Percentiles rank a stretch among this genome's conserved stretches.
These are phyloP conservation scores for Tolypocladium sp. DNA, from an alignment of 2,329 filamentous ascomycete genomes.

Conservation along the genomic window DNA sequence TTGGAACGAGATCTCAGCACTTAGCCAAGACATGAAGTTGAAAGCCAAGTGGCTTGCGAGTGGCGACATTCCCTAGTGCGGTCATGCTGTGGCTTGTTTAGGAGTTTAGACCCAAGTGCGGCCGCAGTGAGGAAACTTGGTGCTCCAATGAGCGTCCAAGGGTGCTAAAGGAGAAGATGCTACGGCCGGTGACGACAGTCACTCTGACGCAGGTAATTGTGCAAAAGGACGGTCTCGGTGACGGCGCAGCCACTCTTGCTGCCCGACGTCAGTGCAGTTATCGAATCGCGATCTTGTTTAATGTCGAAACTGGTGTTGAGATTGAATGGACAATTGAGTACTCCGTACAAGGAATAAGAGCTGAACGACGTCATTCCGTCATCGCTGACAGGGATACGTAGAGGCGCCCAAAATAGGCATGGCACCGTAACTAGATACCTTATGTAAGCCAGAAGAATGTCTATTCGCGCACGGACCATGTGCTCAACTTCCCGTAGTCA, in stretches of 20 bases:
- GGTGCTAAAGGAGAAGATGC: neutral
- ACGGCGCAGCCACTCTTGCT: no score
- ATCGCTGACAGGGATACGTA: neutral
- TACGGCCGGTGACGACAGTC: neutral
- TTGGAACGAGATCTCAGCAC: neutral
- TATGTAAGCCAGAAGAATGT: no score
- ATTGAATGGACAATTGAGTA: neutral
- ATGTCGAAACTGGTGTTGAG: neutral
- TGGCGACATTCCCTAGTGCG: neutral
- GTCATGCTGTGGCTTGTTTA: neutral
- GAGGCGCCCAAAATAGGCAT: neutral
- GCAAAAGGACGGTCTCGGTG: neutral
- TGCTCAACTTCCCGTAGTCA: neutral
- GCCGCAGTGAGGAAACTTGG: neutral
- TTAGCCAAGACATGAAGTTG: neutral
- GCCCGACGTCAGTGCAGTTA: no score
- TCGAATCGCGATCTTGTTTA: neutral
- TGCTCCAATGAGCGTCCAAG: neutral
- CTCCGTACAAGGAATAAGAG: neutral
- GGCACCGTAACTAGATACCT: neutral
- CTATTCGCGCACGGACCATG: neutral
- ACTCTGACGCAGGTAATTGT: neutral
- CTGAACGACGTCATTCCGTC: neutral
- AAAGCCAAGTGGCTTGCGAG: neutral
- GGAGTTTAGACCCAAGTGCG: neutral